These are phyloP conservation scores for Suhomyces kilbournensis DNA, from an alignment of 805 yeast genomes.

Conservation along the genomic window DNA sequence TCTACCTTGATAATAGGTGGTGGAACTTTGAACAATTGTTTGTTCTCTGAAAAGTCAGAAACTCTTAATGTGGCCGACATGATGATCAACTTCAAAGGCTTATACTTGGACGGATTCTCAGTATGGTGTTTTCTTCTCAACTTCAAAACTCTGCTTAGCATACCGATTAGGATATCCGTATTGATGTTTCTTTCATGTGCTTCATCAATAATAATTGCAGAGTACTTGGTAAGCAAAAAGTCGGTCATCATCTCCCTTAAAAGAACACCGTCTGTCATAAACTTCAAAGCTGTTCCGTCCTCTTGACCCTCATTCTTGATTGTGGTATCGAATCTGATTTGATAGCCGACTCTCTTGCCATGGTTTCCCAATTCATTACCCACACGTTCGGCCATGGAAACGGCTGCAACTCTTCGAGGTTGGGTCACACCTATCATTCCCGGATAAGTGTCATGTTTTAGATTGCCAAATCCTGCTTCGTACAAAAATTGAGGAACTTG, in stretches of 20 bases:
- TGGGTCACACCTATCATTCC: conserved; percentile 98
- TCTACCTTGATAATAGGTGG: conserved; percentile 91
- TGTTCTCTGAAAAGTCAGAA: conserved; percentile 85
- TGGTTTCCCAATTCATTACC: conserved; percentile 72
- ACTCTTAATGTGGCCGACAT: conserved; percentile 98
- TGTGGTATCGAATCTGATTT: conserved; percentile 75
- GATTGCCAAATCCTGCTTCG: conserved; percentile 86
- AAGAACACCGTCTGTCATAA: conserved; percentile 94
- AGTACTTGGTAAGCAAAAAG: conserved; percentile 74
- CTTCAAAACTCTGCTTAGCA: conserved; percentile 81
- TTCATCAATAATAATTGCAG: conserved; percentile 88
- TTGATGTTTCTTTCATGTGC: conserved; percentile 97
- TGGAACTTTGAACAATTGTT: conserved; percentile 56
- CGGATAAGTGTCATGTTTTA: conserved; percentile 53
- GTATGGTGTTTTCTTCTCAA: conserved; percentile 57
- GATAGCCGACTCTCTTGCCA: conserved; percentile 69
- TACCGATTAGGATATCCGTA: conserved; percentile 93
- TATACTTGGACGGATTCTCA: conserved; percentile 45
- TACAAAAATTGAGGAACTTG: conserved; percentile 95
- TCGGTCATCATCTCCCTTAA: conserved; percentile 91
- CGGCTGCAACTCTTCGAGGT: conserved; percentile 92
- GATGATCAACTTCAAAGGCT: conserved; percentile 75
- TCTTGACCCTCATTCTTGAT: conserved; percentile 47
- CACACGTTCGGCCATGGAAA: conserved; percentile 85
- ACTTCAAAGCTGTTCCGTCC: conserved; percentile 66